Evolutionary conservation across 495 filamentous ascomycete genomes (phyloP).

Genomic region (Delitschia confertaspora): DNA sequence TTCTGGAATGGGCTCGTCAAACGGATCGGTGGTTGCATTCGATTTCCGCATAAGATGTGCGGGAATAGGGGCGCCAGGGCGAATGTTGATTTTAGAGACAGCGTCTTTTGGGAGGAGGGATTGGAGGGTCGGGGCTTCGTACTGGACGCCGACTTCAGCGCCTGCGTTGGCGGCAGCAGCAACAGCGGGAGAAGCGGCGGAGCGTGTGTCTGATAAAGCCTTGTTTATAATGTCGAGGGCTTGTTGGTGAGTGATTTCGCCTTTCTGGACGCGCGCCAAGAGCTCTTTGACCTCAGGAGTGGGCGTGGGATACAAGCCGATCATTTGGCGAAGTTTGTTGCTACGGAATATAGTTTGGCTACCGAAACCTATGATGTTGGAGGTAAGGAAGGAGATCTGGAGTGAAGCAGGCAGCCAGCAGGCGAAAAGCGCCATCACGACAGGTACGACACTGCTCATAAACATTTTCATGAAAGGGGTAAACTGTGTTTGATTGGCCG

Average conservation of each 20-base stretch:
- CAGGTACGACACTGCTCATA: constrained; percentile 51
- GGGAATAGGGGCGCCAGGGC: neutral
- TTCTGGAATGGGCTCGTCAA: constrained; percentile 12
- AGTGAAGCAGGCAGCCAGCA: constrained; percentile 56
- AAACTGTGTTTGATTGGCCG: constrained; percentile 33
- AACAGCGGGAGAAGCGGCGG: no score
- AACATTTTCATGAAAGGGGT: constrained; percentile 40
- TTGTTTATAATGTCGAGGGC: constrained; percentile 1
- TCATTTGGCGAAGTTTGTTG: constrained; percentile 40
- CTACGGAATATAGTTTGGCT: constrained; percentile 51
- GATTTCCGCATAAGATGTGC: neutral
- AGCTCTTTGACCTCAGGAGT: neutral
- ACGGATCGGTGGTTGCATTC: constrained; percentile 1
- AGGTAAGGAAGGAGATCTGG: constrained; percentile 61
- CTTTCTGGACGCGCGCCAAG: neutral
- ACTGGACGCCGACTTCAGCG: neutral
- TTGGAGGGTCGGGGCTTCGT: neutral
- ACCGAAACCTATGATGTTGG: constrained; percentile 45
- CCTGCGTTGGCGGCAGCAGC: neutral
- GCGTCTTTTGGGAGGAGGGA: neutral
- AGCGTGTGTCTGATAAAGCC: neutral
- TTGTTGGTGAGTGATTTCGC: neutral
- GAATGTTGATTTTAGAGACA: neutral
- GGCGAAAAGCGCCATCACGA: constrained; percentile 54
- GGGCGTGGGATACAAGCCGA: constrained; percentile 46